phyloP scores from a whole-genome alignment of 768 basidiomycete species.

The Rhodotorula graminis region DNA sequence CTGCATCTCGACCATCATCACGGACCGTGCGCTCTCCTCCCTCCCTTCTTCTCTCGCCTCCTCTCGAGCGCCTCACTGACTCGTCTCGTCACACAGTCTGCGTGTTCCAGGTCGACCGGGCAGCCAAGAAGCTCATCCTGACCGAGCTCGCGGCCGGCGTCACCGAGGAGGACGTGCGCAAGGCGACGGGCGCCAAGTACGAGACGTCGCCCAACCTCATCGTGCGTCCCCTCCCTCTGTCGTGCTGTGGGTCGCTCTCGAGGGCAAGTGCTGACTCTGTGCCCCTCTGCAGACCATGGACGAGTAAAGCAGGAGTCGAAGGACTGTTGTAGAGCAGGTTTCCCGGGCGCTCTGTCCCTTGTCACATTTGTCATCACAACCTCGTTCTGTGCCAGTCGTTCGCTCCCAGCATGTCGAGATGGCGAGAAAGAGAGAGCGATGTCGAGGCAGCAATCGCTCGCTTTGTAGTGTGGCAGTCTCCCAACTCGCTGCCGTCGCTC shows the following conservation, averaged over 20 bases:
- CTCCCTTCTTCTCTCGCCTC: no score
- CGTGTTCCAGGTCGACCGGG: slow-evolving; percentile 81
- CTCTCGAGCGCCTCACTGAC: neutral
- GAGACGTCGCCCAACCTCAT: slow-evolving; percentile 45
- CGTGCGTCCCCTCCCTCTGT: neutral
- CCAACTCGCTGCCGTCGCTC: no score
- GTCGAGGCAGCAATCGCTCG: no score
- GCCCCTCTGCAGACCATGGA: slow-evolving; percentile 1
- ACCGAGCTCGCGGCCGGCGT: slow-evolving; percentile 80
- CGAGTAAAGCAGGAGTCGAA: neutral
- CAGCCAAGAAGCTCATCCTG: slow-evolving; percentile 65
- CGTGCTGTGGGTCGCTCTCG: no score
- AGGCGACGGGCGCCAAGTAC: slow-evolving; percentile 83
- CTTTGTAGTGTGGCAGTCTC: no score
- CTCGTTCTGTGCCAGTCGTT: no score
- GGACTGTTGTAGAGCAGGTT: neutral
- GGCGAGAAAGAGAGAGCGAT: no score
- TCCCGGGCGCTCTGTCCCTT: neutral
- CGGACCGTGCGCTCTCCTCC: slow-evolving; percentile 61
- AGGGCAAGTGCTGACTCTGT: neutral
- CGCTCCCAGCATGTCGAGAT: no score
- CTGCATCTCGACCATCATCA: slow-evolving; percentile 84
- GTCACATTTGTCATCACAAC: neutral
- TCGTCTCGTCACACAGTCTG: slow-evolving; percentile 29
- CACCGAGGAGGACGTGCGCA: slow-evolving; percentile 72